A percentile compares a stretch with the other conserved stretches of the same genome.
Evolutionary conservation across 2,329 filamentous ascomycete species (phyloP).

Genomic region (Alternaria triticimaculans): DNA sequence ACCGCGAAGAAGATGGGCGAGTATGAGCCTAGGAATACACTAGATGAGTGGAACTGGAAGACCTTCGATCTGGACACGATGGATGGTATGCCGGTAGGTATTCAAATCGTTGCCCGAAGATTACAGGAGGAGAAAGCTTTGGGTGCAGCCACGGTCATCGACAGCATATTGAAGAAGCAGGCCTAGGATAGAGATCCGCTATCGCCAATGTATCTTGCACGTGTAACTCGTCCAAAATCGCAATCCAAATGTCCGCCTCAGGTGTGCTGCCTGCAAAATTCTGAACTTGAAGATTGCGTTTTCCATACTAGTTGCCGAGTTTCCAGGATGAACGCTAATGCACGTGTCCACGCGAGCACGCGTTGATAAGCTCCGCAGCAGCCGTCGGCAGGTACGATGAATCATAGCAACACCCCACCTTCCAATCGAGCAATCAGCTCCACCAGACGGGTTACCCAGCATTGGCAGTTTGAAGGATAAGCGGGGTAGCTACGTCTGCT

Average conservation of each 20-base stretch:
- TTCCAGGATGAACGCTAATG: not conserved
- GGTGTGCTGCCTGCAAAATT: not conserved
- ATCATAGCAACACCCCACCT: slow-evolving; percentile 19
- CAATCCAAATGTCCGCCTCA: not conserved
- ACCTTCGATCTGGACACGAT: slow-evolving; percentile 45
- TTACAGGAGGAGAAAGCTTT: slow-evolving; percentile 50
- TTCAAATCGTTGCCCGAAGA: slow-evolving; percentile 46
- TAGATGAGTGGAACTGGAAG: slow-evolving; percentile 61
- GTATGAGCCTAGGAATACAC: slow-evolving; percentile 57
- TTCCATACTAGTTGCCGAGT: not conserved
- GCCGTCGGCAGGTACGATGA: slow-evolving; percentile 13
- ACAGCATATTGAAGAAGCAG: slow-evolving; percentile 13
- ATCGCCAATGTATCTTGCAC: not conserved
- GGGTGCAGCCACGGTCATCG: slow-evolving; percentile 43
- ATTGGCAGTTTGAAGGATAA: slow-evolving; percentile 2
- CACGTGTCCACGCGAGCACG: slow-evolving; percentile 21
- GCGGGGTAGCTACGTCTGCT: slow-evolving; percentile 21
- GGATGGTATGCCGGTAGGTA: slow-evolving; percentile 47
- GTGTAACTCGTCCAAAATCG: not conserved
- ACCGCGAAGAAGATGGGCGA: slow-evolving; percentile 34
- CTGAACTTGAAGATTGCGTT: not conserved
- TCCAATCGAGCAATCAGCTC: slow-evolving; percentile 5
- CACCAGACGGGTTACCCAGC: not conserved
- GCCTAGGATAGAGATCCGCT: not conserved
- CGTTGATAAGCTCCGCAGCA: slow-evolving; percentile 18